Percentiles rank a stretch among this genome's conserved stretches.
These are phyloP conservation scores for Acer negundo DNA, from an alignment of 345 rosid species.

Conservation along the genomic window DNA sequence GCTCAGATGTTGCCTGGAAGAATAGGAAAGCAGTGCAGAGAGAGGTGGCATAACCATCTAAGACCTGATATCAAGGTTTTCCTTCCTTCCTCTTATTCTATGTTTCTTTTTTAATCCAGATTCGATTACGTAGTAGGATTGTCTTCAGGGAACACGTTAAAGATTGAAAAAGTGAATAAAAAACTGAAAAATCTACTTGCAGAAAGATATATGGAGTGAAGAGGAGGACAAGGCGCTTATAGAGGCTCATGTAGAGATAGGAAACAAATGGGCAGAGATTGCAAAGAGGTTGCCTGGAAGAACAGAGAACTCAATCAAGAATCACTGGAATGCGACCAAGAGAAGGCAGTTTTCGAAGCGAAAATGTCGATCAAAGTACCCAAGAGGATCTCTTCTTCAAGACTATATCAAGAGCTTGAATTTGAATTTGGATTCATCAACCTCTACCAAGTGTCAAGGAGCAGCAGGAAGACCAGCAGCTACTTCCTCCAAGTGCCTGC, in stretches of 20 bases:
- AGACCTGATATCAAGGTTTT: conserved; percentile 93
- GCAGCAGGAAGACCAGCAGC: conserved; percentile 11
- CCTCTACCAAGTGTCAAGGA: conserved; percentile 25
- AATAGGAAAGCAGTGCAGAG: conserved; percentile 94
- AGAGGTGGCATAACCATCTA: conserved; percentile 97
- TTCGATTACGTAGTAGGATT: too few relatives aligned
- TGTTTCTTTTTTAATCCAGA: neutral
- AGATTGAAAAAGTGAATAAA: too few relatives aligned
- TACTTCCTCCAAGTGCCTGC: conserved; percentile 7
- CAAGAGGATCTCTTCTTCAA: conserved; percentile 73
- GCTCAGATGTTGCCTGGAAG: conserved; percentile 83
- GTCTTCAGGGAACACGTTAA: too few relatives aligned
- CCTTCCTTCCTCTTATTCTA: neutral
- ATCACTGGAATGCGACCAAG: conserved; percentile 99
- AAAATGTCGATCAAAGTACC: conserved; percentile 77
- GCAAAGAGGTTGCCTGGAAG: conserved; percentile 91
- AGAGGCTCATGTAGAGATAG: conserved; percentile 73
- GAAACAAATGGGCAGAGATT: conserved; percentile 99
- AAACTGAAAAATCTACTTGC: conserved; percentile 7
- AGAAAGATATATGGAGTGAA: conserved; percentile 93
- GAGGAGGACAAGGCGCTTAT: conserved; percentile 86
- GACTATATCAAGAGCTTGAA: conserved; percentile 92
- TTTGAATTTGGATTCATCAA: conserved; percentile 49
- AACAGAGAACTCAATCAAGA: conserved; percentile 97
- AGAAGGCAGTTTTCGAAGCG: conserved; percentile 85